These are phyloP conservation scores for Xylariaceae sp. DNA, from an alignment of 2,329 filamentous ascomycete genomes.

Conservation along the genomic window DNA sequence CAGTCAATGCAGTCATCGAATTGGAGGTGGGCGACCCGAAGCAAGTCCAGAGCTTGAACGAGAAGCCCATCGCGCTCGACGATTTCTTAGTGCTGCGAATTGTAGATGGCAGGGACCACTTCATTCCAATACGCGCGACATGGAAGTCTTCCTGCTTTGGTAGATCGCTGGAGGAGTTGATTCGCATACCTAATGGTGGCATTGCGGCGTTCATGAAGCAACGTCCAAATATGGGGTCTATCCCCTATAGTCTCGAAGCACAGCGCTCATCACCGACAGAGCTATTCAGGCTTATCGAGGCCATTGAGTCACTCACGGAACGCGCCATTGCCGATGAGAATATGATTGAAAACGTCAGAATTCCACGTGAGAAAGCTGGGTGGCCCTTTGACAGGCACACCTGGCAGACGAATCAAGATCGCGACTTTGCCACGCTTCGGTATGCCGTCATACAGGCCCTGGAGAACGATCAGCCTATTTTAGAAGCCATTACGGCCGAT, in stretches of 20 bases:
- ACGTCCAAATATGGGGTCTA: conserved; percentile 38
- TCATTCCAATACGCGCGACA: conserved; percentile 70
- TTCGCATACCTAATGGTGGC: conserved; percentile 75
- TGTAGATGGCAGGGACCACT: conserved; percentile 79
- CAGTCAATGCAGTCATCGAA: conserved; percentile 64
- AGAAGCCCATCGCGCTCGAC: conserved; percentile 61
- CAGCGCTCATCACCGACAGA: conserved; percentile 81
- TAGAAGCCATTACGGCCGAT: conserved; percentile 57
- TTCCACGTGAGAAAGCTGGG: conserved; percentile 48
- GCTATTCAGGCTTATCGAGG: conserved; percentile 82
- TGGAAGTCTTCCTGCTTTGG: conserved; percentile 84
- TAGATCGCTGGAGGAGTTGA: conserved; percentile 80
- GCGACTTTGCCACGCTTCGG: conserved; percentile 28
- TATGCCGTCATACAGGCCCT: conserved; percentile 57
- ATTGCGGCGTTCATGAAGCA: conserved; percentile 50
- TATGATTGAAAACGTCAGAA: conserved; percentile 51
- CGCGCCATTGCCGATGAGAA: conserved; percentile 55
- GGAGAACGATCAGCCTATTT: conserved; percentile 61
- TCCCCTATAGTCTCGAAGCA: conserved; percentile 52
- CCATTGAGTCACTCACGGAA: conserved; percentile 56
- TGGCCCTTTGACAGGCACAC: conserved; percentile 51
- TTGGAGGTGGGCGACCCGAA: conserved; percentile 59
- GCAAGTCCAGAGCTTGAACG: conserved; percentile 66
- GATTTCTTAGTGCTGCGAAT: conserved; percentile 86
- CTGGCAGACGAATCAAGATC: conserved; percentile 26